Base-by-base conservation (phyloP, 2,329 filamentous ascomycete genomes). In the Tolypocladium album region DNA sequence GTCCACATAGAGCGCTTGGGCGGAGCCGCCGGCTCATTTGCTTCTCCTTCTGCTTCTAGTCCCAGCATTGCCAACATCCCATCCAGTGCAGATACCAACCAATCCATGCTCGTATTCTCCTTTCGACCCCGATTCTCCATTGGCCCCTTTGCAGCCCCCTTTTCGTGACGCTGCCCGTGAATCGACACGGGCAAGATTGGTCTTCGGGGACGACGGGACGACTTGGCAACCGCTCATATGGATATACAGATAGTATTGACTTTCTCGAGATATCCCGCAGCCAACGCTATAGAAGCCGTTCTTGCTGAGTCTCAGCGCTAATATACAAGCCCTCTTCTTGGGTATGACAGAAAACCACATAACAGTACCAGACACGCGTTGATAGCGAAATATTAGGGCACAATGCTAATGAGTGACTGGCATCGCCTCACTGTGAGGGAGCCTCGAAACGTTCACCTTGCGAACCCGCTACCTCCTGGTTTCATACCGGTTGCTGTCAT, bases 1-100 rank as follows among this genome's bases (percentile, higher is more conserved):
- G 60, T 82, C 80, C 42, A 71, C 75, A 47, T 82, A 70, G 65
- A 60, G 50, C 31, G 50, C 31, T 38, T 55, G 50, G 50, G 50
- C 50, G 31, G 31, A 38, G 31, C 50, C 31, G 31, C 20, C 20
- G 20, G 50, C 50, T 55, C 50, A 13, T 55, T 55, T 38, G 15
- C 11, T 38, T 17, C 6, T 40, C 24, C 22, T 45, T 58, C 13
- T 47, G 56, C 47, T 58, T 38, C 31, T 22, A 24, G 1, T 43
- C 9, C 17, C 17, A 45, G 56, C 56, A 39, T 58, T 38, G 40
- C 56, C 34, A 17, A 3, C 27, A 31, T 31, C n/a, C n/a, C 38
- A 56, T 42, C 50, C 50, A 38, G 31, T 55, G 50, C 31, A 55
- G 50, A 55, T 36, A 38, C 50, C 50, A 55, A 8, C 31, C 50